Percentiles rank a stretch among this genome's conserved stretches.
Conservation (phyloP, 768 basidiomycete species). For the Rhodotorula taiwanensis region DNA sequence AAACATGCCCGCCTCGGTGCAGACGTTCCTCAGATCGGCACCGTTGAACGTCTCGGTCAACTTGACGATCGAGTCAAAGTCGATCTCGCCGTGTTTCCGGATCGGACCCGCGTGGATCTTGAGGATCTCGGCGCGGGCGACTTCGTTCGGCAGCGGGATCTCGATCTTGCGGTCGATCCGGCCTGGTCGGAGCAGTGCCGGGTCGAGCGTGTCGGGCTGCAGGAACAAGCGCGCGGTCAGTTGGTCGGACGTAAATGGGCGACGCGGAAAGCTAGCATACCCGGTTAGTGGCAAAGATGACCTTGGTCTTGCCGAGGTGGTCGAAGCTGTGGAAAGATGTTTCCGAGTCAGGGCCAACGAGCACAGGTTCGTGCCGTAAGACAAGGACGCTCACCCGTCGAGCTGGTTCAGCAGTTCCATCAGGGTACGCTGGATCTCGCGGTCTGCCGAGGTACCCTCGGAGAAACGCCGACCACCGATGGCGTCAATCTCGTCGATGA, state of each 20-base stretch:
- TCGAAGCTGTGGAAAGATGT: conserved; percentile 75
- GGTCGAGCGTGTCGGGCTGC: conserved; percentile 86
- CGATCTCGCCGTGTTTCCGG: conserved; percentile 85
- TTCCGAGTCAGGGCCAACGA: no score
- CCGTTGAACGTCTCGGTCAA: conserved; percentile 91
- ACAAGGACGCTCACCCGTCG: no score
- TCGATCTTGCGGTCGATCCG: conserved; percentile 96
- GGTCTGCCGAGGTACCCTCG: conserved; percentile 94
- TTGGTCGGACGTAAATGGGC: no score
- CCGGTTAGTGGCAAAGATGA: conserved; percentile 99
- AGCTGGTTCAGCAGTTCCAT: conserved; percentile 99
- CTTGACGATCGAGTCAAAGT: conserved; percentile 97
- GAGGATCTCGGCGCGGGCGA: conserved; percentile 88
- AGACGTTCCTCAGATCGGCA: conserved; percentile 86
- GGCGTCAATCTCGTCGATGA: conserved; percentile 60
- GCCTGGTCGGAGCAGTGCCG: conserved; percentile 89
- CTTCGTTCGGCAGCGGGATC: conserved; percentile 94
- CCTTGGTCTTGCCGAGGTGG: conserved; percentile 85
- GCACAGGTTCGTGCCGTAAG: no score
- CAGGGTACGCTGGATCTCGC: conserved; percentile 95
- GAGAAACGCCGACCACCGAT: conserved; percentile 87
- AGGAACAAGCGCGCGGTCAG: neutral
- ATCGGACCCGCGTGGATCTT: conserved; percentile 94
- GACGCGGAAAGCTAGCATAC: neutral
- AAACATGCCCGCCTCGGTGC: conserved; percentile 68